Base-by-base conservation (phyloP, 345 rosid genomes). In the Pseudoturritis turrita region DNA sequence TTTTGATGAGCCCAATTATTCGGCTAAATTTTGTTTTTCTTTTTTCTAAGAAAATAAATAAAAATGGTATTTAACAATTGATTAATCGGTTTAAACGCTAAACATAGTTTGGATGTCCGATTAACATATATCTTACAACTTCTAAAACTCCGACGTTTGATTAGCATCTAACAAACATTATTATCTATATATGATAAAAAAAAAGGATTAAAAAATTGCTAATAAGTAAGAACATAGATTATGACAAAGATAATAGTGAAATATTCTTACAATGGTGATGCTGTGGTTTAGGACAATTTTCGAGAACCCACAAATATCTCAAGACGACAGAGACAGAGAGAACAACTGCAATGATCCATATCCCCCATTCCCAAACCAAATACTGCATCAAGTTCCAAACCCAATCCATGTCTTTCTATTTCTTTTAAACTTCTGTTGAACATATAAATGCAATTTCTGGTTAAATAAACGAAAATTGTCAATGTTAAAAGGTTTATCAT, bases 251-350 rank as follows among this genome's bases (percentile, higher is more conserved):
- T 12, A 5, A 63, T 18, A 31, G 5, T 12, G 28, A 45, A 4
- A 13, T 13, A 11, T 63, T 47, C 69, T 47, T 64, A 47, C 56
- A 33, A 29, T 7, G 26, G 31, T 46, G 68, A 33, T 18, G 8
- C 29, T 63, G 44, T 31, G 31, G 6, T 45, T 45, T 19, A 63
- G 41, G 26, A 45, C 18, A 47, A 13, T 7, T 31, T 18, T 35
- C 56, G 10, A 63, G 12, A 63, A 19, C 7, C 68, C 55, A 63
- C 19, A 46, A 33, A 63, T 19, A 63, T 46, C 68, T 63, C 55
- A 63, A 63, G 55, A 63, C 19, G 8, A 46, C 14, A 31, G 22
- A 18, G 9, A 31, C 56, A 63, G 28, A 31, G 21, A 63, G 29
- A 63, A 18, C 29, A 47, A 46, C 19, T 11, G 23, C 19, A 1